Base-by-base conservation (phyloP, 1,139 yeast species). In the Sugiyamaella paludigena region DNA sequence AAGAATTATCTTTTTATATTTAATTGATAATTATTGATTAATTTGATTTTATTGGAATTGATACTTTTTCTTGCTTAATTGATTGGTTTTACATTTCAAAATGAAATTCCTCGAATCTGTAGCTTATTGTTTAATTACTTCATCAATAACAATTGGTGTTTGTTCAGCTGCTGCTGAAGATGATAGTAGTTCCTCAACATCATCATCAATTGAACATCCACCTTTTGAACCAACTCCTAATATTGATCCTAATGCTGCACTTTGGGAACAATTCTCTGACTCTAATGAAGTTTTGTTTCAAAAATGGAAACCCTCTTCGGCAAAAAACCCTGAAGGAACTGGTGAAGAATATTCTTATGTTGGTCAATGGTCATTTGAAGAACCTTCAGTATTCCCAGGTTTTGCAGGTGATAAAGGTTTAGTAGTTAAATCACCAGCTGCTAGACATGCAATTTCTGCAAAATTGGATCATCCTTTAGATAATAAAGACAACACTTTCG, bases 291-390 rank as follows among this genome's bases (percentile, higher is more conserved):
- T 28, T 19, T 36, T 48, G 31, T 26, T 32, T 29, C 48, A 55
- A 32, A 70, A 76, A 36, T 88, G 96, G 96, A 72, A 69, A 50
- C 72, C 78, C 10, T 84, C 94, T 7, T 69, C 72, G 42, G 83
- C 87, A 27, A 72, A 72, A 61, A 81, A 78, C 62, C 24, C 37
- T n/a, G 49, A 45, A 12, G 52, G 47, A 3, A 37, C 43, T 39
- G 72, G 75, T 54, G 72, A 70, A 43, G 77, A 74, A 53, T 75
- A 78, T 56, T 65, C 80, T 4, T 87, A 85, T 64, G 74, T 66
- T 15, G 96, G 96, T 12, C 68, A 78, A 62, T 88, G 96, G 96
- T 69, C 70, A 5, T 74, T 87, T 47, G 85, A 80, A 63, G 88
- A 83, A 63, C 70, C 83, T 5, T 53, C 58, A 2, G 74, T 73